Evolutionary conservation across 495 filamentous ascomycete genomes (phyloP), one percentile per base, ranked within the genome.

Genomic region (Penicillium turbatum): DNA sequence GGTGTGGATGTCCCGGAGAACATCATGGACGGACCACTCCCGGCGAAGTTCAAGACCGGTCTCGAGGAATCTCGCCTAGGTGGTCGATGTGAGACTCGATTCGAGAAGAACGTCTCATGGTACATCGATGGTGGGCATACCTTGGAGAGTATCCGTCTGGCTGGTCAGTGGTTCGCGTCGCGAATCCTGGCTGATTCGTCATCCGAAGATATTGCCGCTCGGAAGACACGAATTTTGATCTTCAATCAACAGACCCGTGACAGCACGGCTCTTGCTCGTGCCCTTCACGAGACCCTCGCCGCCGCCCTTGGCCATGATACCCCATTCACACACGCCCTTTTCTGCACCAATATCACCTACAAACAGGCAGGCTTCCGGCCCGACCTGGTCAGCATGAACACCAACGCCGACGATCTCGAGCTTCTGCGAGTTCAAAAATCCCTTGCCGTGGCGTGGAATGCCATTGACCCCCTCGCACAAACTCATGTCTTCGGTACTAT

Each of bases 241-340:
- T 98, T 97, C 79, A 98, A 98, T 71, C 93, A 98, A 62, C 92
- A 97, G 64, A 90, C 86, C 10, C 85, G 92, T 15, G 80, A 86
- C 47, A 89, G 91, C 48, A 68, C 69, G 26, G 74, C 80, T 10
- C 72, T 87, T n/a, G 86, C 86, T 9, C 69, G 79, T 11, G 78
- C 82, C 1, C 83, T 95, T 16, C 79, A 92, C 55, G 71, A 78
- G 21, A 84, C 83, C 1, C 79, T 97, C 30, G 65, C 81, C 31
- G 67, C 74, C 4, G 77, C 83, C 0, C 71, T 88, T 1, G 68
- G 70, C 6, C 67, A 78, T 9, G 71, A 73, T 11, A 68, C 69
- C 2, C 76, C 84, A 1, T 96, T 97, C 60, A 80, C 86, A 16
- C 86, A 91, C 54, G 90, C 85, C 29, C 72, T 96, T 7, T 97